phyloP scores from a whole-genome alignment of 2,329 filamentous ascomycete genomes.

The Monosporascus sp. region DNA sequence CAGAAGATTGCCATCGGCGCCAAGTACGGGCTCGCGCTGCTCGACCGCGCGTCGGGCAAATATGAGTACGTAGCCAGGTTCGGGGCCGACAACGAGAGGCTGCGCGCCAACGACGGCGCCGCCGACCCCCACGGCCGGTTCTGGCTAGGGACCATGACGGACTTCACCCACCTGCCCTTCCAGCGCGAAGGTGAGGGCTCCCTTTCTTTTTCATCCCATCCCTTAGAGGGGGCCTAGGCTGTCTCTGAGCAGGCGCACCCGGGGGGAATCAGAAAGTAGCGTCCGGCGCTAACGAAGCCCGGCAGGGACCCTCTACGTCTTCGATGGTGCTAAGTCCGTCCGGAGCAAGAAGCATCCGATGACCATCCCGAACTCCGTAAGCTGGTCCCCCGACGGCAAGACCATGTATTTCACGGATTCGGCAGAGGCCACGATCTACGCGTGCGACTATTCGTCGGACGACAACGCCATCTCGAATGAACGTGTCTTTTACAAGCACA shows the following conservation, averaged over 20 bases:
- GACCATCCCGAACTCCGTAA: constrained; percentile 78
- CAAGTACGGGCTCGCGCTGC: constrained; percentile 76
- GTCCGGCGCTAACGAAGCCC: not conserved
- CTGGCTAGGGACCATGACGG: constrained; percentile 84
- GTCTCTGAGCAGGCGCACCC: no score
- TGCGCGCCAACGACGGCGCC: constrained; percentile 76
- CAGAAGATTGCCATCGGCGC: constrained; percentile 70
- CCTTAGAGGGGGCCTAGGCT: no score
- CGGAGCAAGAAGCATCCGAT: constrained; percentile 55
- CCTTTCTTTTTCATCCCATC: not conserved
- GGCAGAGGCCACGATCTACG: constrained; percentile 62
- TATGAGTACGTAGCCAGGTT: constrained; percentile 52
- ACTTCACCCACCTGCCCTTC: constrained; percentile 54
- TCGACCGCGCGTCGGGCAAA: constrained; percentile 56
- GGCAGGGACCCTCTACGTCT: constrained; percentile 66
- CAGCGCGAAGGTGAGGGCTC: constrained; percentile 47
- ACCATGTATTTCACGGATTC: constrained; percentile 84
- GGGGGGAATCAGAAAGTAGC: no score
- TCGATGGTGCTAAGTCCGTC: constrained; percentile 57
- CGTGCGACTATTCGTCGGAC: constrained; percentile 65
- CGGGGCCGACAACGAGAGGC: constrained; percentile 39
- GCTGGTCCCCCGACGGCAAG: constrained; percentile 68
- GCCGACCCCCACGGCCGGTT: constrained; percentile 76
- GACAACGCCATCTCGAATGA: constrained; percentile 63
- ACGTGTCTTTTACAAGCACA: constrained; percentile 68